phyloP scores from a whole-genome alignment of 768 basidiomycete genomes.

The Boletus sp. region DNA sequence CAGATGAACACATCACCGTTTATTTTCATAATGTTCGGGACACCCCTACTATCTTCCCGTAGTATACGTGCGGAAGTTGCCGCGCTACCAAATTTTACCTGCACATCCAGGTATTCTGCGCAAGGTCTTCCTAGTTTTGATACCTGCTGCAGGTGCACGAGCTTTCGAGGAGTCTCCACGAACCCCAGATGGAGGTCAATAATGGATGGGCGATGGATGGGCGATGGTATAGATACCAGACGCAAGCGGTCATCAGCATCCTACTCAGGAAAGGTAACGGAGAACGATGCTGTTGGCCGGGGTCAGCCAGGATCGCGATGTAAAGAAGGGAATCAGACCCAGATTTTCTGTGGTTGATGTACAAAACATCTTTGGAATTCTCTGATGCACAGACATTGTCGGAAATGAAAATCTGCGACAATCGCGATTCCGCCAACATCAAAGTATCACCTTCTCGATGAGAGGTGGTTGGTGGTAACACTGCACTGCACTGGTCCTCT shows the following conservation, averaged over 20 bases:
- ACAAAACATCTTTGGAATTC: neutral
- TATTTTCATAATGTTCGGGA: neutral
- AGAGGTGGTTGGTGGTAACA: conserved; percentile 9
- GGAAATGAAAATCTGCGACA: conserved; percentile 20
- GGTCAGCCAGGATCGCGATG: conserved; percentile 13
- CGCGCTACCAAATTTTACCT: conserved; percentile 1
- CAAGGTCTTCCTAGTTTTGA: neutral
- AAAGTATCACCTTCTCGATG: conserved; percentile 11
- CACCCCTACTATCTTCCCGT: conserved; percentile 6
- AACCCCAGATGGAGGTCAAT: neutral
- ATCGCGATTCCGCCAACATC: neutral
- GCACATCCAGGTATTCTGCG: neutral
- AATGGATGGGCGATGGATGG: conserved; percentile 2
- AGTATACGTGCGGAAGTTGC: neutral
- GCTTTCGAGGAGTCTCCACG: neutral
- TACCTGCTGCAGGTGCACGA: neutral
- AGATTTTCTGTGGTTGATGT: neutral
- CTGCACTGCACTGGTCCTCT: conserved; percentile 17
- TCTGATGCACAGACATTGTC: conserved; percentile 4
- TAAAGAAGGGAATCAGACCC: neutral
- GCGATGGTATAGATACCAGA: neutral
- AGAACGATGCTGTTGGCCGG: neutral
- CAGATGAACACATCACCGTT: neutral
- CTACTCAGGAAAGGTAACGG: neutral
- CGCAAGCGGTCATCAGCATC: conserved; percentile 1